Evolutionary conservation across 495 filamentous ascomycete genomes (phyloP).

Genomic region (Penicillium chermesinum): DNA sequence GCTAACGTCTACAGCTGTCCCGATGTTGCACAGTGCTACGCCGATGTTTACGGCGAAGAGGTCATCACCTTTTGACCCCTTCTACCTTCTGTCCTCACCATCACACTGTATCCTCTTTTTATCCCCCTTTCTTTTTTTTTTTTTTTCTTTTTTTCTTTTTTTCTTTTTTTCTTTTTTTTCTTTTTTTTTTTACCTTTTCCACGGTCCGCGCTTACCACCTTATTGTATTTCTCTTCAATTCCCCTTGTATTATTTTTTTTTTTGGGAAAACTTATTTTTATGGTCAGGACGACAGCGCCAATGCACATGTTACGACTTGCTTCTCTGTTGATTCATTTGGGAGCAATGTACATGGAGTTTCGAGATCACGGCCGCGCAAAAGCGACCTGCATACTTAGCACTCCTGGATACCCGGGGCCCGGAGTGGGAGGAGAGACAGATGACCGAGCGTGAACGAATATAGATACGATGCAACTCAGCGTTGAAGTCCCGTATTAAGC

Average conservation of each 20-base stretch:
- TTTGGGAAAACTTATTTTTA: constrained; percentile 4
- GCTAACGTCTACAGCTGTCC: constrained; percentile 38
- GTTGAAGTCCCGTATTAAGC: too few species aligned
- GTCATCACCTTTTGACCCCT: constrained; percentile 1
- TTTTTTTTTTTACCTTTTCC: background rate
- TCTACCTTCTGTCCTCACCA: background rate
- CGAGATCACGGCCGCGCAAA: background rate
- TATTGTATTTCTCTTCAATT: too few species aligned
- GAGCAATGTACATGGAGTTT: constrained; percentile 18
- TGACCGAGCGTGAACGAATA: too few species aligned
- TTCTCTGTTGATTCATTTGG: constrained; percentile 17
- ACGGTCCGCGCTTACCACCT: too few species aligned
- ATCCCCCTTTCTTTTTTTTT: constrained; percentile 4
- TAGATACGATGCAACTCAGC: too few species aligned
- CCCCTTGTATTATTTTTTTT: constrained; percentile 7
- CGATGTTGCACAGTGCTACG: constrained; percentile 41
- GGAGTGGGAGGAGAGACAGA: background rate
- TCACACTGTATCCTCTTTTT: background rate
- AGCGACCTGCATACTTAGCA: constrained; percentile 15
- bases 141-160: background rate
- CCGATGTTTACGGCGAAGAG: constrained; percentile 42
- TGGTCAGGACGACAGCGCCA: constrained; percentile 7
- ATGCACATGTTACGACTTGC: constrained; percentile 17
- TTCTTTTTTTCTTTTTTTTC: constrained; percentile 5
- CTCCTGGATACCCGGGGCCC: background rate